Evolutionary conservation across 1,284 basidiomycete genomes (phyloP), one percentile per base, ranked within the genome.

Genomic region (Tilletia caries): DNA sequence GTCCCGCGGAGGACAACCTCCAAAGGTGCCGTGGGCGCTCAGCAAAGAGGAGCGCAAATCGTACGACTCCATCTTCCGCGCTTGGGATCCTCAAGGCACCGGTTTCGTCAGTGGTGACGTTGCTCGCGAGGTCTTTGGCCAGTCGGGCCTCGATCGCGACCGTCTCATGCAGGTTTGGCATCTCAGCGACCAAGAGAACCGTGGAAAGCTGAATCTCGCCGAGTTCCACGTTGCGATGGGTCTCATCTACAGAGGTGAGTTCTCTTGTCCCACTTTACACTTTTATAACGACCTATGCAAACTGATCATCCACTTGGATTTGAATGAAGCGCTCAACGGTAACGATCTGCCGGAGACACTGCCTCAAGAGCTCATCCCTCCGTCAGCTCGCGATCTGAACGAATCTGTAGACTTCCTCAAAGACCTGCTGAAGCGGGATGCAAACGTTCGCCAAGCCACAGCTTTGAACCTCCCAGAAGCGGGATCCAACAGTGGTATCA

Each of bases 171-270:
- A 91, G 80, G 92, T 98, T 74, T 99, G 96, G 95, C 81, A 82
- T 68, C 76, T 83, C 10, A 69, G 77, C 34, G 82, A 83, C 62
- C 74, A 77, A 0, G 74, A 78, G 70, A 82, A 83, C 68, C 74
- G 81, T 13, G 82, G 82, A 50, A 83, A 83, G 72, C 76, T 83
- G 65, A 98, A 97, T 81, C 86, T 95, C 58, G 91, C 93, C 29
- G 95, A 98, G 83, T 99, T 99, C 84, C 94, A 98, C 83, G 92
- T 98, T 68, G 96, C 95, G 0, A 99, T 99, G 95, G 95, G 92
- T 71, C 86, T 98, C 69, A 97, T 98, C 82, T 98, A 95, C 85
- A 90, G 95, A 79, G 88, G 93, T 95, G 84, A 77, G 91, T 88
- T 12, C 60, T 68, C 6, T n/a, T n/a, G n/a, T n/a, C n/a, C n/a